Evolutionary conservation across 2,329 filamentous ascomycete genomes (phyloP).

Genomic region (Phaeosphaeriaceae sp.): DNA sequence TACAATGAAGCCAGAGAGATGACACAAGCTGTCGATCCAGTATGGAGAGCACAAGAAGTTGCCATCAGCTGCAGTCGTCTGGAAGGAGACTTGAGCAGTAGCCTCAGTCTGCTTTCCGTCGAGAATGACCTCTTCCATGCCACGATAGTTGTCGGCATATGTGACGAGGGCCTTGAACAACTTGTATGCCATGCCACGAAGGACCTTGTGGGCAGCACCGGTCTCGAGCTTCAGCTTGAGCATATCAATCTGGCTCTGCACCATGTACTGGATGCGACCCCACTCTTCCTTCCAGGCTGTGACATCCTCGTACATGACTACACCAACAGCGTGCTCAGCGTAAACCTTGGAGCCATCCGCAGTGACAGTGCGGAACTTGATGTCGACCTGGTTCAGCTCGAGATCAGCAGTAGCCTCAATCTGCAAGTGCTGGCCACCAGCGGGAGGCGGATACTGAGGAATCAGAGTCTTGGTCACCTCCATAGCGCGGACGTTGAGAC

Average conservation of each 20-base stretch:
- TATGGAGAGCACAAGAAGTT: constrained; percentile 66
- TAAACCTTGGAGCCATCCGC: constrained; percentile 64
- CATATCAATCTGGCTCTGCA: constrained; percentile 65
- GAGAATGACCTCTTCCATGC: constrained; percentile 65
- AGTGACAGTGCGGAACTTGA: constrained; percentile 65
- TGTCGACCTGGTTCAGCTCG: constrained; percentile 60
- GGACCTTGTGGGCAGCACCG: constrained; percentile 74
- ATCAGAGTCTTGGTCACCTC: constrained; percentile 76
- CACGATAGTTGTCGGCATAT: constrained; percentile 64
- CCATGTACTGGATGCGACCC: constrained; percentile 68
- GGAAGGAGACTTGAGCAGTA: constrained; percentile 62
- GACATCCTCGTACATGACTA: constrained; percentile 67
- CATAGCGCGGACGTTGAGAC: constrained; percentile 70
- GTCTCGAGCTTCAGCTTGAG: constrained; percentile 70
- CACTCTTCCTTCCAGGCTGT: constrained; percentile 70
- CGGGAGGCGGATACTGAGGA: constrained; percentile 56
- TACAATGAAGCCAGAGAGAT: constrained; percentile 67
- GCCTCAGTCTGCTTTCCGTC: constrained; percentile 64
- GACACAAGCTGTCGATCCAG: constrained; percentile 65
- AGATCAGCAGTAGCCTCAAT: constrained; percentile 67
- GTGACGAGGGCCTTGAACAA: constrained; percentile 66
- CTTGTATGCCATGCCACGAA: constrained; percentile 81
- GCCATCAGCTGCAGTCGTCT: constrained; percentile 60
- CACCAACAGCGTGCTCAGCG: constrained; percentile 68
- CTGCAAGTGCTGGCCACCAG: constrained; percentile 65